These are phyloP conservation scores for Ammopiptanthus mongolicus DNA, from an alignment of 306 rosid species.

Conservation along the genomic window DNA sequence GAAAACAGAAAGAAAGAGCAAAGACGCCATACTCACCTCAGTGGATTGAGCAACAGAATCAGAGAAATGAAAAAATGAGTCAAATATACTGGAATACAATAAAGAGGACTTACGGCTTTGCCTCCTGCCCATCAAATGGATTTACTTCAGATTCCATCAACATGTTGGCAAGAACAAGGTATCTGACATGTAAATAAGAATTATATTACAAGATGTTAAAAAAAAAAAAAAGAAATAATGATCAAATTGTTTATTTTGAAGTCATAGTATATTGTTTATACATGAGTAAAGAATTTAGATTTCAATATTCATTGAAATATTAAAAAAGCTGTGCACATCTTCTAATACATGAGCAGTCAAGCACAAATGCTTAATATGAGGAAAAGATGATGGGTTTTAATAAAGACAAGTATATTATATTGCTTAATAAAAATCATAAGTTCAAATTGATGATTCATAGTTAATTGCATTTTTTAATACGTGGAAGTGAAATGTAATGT, in stretches of 20 bases:
- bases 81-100: neutral
- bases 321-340: neutral
- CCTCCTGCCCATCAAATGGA: slow-evolving; percentile 38
- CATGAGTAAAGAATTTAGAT: neutral
- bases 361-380: neutral
- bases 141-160: slow-evolving; percentile 39
- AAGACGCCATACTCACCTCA: neutral
- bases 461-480: neutral
- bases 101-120: slow-evolving; percentile 28
- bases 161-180: slow-evolving; percentile 60
- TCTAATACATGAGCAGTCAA: neutral
- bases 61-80: neutral
- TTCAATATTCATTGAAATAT: neutral
- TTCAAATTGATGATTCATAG: neutral
- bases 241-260: neutral
- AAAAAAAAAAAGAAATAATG: neutral
- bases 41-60: neutral
- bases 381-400: neutral
- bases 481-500: neutral
- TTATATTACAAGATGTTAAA: neutral
- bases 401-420: neutral
- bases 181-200: slow-evolving; percentile 33
- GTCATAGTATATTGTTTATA: no score
- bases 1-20: neutral
- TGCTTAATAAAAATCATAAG: neutral